Evolutionary conservation across 75 land plant genomes (phyloP).

Genomic region (Chamaecyparis obtusa): DNA sequence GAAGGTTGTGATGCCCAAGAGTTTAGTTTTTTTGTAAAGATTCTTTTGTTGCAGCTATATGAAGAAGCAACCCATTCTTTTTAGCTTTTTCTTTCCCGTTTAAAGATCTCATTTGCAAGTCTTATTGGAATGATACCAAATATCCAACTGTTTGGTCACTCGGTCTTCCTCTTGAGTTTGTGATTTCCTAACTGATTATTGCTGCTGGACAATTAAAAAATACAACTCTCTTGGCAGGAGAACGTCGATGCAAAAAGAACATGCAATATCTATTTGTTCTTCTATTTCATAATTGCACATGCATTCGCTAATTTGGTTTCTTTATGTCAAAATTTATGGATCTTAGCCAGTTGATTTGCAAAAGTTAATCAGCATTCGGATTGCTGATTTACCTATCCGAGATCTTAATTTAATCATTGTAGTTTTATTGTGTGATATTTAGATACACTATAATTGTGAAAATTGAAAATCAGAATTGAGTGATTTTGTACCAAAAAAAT

Average conservation of each 20-base stretch:
- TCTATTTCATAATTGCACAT: not conserved
- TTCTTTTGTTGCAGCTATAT: not conserved
- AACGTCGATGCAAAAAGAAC: no score
- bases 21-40: not conserved
- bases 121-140: not conserved
- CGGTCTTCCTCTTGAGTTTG: not conserved
- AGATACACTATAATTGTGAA: no score
- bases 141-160: not conserved
- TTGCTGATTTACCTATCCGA: no score
- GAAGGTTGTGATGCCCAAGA: not conserved
- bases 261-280: no score
- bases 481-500: no score
- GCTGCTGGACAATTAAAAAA: not conserved
- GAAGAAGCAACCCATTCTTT: not conserved
- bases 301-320: not conserved
- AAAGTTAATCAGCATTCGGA: not conserved
- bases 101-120: not conserved
- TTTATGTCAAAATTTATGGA: not conserved
- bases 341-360: not conserved
- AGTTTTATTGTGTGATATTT: no score
- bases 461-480: no score
- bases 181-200: not conserved
- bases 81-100: not conserved
- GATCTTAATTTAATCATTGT: no score
- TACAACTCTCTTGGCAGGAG: not conserved